These are phyloP conservation scores for Calonectria multiphialidica DNA, from an alignment of 2,329 filamentous ascomycete species.

Conservation along the genomic window DNA sequence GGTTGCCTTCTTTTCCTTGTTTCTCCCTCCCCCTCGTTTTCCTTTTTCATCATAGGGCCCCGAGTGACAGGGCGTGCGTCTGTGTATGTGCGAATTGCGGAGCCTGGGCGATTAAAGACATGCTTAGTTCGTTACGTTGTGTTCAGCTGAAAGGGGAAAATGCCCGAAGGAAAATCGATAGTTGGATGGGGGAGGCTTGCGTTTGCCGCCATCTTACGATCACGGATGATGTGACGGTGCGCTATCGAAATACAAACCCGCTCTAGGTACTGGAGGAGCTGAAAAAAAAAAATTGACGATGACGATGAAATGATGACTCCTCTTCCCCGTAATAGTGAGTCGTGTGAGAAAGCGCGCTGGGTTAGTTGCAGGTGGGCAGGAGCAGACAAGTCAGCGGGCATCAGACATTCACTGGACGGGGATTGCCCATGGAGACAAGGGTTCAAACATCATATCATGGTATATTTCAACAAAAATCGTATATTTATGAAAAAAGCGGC, in stretches of 20 bases:
- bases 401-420: not conserved
- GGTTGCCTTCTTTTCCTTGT: not conserved
- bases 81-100: not conserved
- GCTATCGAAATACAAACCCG: not conserved
- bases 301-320: not conserved
- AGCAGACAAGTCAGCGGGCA: not conserved
- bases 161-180: slow-evolving; percentile 11
- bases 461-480: not conserved
- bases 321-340: not conserved
- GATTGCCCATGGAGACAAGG: not conserved
- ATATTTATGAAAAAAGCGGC: not conserved
- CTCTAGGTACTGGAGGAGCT: not conserved
- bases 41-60: not conserved
- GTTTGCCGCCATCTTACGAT: slow-evolving; percentile 5
- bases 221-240: slow-evolving; percentile 5
- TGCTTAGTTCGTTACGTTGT: not conserved
- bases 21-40: not conserved
- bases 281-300: not conserved
- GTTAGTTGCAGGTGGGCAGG: not conserved
- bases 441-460: not conserved
- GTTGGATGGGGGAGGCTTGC: slow-evolving; percentile 1
- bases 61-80: not conserved
- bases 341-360: not conserved
- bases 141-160: slow-evolving; percentile 2
- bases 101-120: not conserved